phyloP scores from a whole-genome alignment of 805 yeast genomes.

The Suhomyces vadensis region DNA sequence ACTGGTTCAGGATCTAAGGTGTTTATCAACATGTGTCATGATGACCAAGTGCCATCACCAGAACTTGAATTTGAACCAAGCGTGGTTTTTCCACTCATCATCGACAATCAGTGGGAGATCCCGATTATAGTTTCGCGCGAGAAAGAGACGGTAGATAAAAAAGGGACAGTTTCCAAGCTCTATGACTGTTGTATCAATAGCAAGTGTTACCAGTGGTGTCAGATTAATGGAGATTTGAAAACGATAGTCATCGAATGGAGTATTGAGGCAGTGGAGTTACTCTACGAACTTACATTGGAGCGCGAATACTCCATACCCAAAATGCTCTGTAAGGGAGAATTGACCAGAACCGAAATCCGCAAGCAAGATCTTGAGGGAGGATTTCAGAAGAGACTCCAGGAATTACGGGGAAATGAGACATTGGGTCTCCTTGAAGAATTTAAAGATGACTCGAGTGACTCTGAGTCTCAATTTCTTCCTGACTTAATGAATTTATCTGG shows the following conservation, averaged over 20 bases:
- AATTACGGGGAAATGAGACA: conserved; percentile 42
- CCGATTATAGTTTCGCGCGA: conserved; percentile 72
- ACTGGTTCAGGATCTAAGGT: conserved; percentile 52
- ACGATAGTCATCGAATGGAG: conserved; percentile 81
- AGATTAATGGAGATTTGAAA: conserved; percentile 56
- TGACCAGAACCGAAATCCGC: conserved; percentile 46
- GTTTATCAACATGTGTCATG: conserved; percentile 77
- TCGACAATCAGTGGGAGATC: conserved; percentile 78
- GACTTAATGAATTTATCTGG: conserved; percentile 29
- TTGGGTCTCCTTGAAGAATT: conserved; percentile 45
- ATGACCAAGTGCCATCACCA: conserved; percentile 66
- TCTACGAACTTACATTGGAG: conserved; percentile 49
- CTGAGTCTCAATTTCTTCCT: conserved; percentile 24
- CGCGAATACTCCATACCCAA: conserved; percentile 71
- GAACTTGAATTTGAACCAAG: conserved; percentile 52
- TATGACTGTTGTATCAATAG: conserved; percentile 80
- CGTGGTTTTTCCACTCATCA: conserved; percentile 59
- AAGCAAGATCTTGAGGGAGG: conserved; percentile 44
- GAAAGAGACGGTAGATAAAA: conserved; percentile 63
- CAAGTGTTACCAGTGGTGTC: conserved; percentile 61
- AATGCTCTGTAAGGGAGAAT: conserved; percentile 66
- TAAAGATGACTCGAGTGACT: conserved; percentile 15
- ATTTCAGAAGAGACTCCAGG: conserved; percentile 37
- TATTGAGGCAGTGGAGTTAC: conserved; percentile 71
- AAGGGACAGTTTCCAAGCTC: conserved; percentile 62